Base-by-base conservation (phyloP, 2,329 filamentous ascomycete species). In the Capronia coronata region DNA sequence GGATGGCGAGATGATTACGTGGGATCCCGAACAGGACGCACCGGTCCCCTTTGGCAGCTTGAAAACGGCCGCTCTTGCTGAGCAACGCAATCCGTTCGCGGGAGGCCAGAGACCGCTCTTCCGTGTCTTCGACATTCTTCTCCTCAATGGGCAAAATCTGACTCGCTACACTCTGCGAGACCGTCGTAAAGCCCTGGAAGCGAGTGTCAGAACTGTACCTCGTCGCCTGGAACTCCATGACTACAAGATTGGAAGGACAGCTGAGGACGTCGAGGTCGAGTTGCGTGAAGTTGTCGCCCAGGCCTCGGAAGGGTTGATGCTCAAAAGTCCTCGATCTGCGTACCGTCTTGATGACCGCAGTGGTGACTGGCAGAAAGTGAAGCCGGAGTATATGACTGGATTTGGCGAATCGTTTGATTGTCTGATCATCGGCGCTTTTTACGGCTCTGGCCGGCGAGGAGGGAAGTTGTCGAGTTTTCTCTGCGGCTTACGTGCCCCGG, bases 1-100 rank as follows among this genome's bases (percentile, higher is more conserved):
- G 0, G 93, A 98, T 61, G 93, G 93, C 8, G 93, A 98, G 66
- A 98, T 98, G 93, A 89, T 98, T 50, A 95, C 90, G 0, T 98
- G 93, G 93, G 88, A 97, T 63, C 86, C 89, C 53, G 80, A 84
- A 38, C 75, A 86, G 43, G 86, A 95, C 68, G 85, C 85, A 48
- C 86, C 93, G 45, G 84, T 94, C 13, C 82, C 85, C 0, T 98
- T 98, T 65, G 93, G 93, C 6, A 94, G 87, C 0, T 75, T 98
- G 42, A 98, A 98, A 68, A 91, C 88, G 1, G 91, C 90, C 0
- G 91, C 91, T 0, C 68, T 94, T 25, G 77, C 83, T 0, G 86
- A 91, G 61, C 83, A 90, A 62, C 79, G 82, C 54, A 88, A 90
- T 55, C 83, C 82, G 0, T 83, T 78, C 50, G 67, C 70, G 2